Evolutionary conservation across 208 protist species (phyloP).

Genomic region (Leishmania lainsoni): DNA sequence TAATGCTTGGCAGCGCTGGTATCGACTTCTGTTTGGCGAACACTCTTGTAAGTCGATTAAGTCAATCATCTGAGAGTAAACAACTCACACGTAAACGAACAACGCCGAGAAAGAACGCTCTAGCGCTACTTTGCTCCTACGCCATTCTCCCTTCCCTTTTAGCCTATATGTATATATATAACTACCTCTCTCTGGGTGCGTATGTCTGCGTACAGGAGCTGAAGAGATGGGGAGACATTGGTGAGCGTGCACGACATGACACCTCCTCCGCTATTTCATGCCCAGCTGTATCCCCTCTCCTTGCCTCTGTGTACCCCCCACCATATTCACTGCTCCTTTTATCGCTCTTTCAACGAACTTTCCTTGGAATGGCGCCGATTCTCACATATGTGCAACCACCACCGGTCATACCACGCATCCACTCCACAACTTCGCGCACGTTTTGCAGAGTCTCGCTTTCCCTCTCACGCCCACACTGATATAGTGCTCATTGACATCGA

Average conservation of each 20-base stretch:
- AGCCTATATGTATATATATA: background rate
- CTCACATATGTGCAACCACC: background rate
- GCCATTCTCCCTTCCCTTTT: background rate
- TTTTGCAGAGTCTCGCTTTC: background rate
- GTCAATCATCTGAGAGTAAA: background rate
- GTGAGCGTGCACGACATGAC: background rate
- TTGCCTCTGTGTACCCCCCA: background rate
- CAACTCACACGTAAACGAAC: background rate
- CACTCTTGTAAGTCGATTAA: slow-evolving; percentile 1
- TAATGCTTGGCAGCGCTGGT: background rate
- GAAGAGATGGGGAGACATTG: background rate
- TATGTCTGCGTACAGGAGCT: background rate
- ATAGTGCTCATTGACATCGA: background rate
- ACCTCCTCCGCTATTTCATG: background rate
- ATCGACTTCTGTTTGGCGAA: background rate
- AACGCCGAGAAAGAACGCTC: background rate
- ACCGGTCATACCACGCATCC: background rate
- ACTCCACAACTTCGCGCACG: background rate
- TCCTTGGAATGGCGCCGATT: background rate
- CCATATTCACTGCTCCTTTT: background rate
- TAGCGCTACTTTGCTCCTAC: background rate
- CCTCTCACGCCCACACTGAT: background rate
- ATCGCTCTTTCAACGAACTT: background rate
- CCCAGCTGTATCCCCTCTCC: background rate
- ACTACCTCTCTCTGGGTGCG: background rate